Evolutionary conservation across 768 basidiomycete genomes (phyloP).

Genomic region (Lentinus tigrinus): DNA sequence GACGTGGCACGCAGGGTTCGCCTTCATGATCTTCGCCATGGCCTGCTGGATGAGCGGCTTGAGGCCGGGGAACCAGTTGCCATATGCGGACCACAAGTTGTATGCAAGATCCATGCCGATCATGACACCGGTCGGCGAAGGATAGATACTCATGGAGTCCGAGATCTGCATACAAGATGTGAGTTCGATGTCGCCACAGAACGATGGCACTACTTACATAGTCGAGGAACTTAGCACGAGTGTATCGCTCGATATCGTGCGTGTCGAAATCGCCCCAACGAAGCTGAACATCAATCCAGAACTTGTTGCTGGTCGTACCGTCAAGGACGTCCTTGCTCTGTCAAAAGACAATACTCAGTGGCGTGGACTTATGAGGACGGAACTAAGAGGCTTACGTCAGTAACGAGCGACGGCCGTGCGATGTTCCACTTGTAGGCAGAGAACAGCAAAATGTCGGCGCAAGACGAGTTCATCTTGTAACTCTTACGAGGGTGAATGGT

Average conservation of each 20-base stretch:
- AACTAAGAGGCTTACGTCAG: conserved; percentile 60
- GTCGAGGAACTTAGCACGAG: conserved; percentile 98
- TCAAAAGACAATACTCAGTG: background rate
- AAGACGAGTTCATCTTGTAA: conserved; percentile 99
- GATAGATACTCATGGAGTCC: conserved; percentile 98
- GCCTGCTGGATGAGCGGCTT: conserved; percentile 98
- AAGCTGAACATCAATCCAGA: conserved; percentile 95
- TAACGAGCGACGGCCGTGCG: conserved; percentile 90
- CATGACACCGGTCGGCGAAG: conserved; percentile 97
- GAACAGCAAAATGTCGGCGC: conserved; percentile 96
- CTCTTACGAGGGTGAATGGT: conserved; percentile 99
- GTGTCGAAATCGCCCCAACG: conserved; percentile 99
- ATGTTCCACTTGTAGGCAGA: conserved; percentile 99
- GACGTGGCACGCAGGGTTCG: conserved; percentile 96
- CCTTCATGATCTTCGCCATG: conserved; percentile 99
- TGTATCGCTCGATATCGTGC: conserved; percentile 98
- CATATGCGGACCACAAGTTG: conserved; percentile 97
- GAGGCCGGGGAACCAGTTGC: conserved; percentile 99
- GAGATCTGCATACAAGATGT: conserved; percentile 56
- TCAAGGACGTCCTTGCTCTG: conserved; percentile 93
- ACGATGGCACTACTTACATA: conserved; percentile 55
- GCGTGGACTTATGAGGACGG: too few species aligned
- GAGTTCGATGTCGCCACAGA: background rate
- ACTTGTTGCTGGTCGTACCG: conserved; percentile 98
- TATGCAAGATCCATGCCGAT: conserved; percentile 99